Evolutionary conservation across 176 grass and related monocot genomes (phyloP), one percentile per base, ranked within the genome.

Genomic region (Tillandsia leiboldiana): DNA sequence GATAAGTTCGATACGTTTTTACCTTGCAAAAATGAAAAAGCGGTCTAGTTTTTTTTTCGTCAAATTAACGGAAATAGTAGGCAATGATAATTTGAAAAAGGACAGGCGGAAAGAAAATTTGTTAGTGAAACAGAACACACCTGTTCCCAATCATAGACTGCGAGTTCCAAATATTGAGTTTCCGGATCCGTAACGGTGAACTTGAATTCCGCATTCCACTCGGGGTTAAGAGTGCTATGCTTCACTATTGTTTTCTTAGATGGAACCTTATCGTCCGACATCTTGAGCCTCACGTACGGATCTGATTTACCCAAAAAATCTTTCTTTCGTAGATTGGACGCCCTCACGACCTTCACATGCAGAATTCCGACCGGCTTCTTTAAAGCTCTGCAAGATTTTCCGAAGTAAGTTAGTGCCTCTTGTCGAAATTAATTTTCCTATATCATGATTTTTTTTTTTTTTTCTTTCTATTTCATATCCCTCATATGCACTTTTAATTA

Each of bases 271-370:
- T 88, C 79, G 53, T 82, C 89, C 63, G 82, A 73, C 77, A 99
- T 77, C 82, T 90, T 99, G 57, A 99, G 74, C 77, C 93, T 99
- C 66, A 90, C 89, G 50, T 87, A 99, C 23, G 94, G 94, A 63
- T 99, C 94, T 64, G 94, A 93, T 93, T 99, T 99, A 68, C 89
- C 94, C 69, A 99, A 63, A 2, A 99, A 27, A 79, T 93, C 89
- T 75, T 93, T 90, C 80, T 90, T 93, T 64, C 73, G 79, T 53
- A 99, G 69, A 53, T 90, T 90, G 49, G 85, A 84, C n/a, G 86
- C 89, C 76, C 82, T 84, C 33, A 93, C 53, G 51, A 99, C 80
- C 52, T 90, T 99, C 48, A 99, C 74, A 72, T 80, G 24, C 48
- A 99, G 72, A 79, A 93, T 90, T 26, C 94, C 94, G 86, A 99